phyloP scores from a whole-genome alignment of 2,329 filamentous ascomycete species.

The Pestalotiopsis sp. region DNA sequence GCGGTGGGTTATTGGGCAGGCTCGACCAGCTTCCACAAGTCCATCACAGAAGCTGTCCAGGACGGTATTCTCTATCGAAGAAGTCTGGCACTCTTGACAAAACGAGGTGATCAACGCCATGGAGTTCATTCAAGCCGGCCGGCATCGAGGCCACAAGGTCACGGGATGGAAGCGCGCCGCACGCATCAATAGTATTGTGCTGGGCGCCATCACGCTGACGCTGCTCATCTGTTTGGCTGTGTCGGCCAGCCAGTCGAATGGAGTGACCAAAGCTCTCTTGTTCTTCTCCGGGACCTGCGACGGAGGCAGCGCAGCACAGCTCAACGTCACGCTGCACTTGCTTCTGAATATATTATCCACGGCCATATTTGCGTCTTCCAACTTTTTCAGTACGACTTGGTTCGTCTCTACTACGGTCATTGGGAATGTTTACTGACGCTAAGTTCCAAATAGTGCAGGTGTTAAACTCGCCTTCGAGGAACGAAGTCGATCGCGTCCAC shows the following conservation, averaged over 20 bases:
- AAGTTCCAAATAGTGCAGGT: slow-evolving; percentile 16
- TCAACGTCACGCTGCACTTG: slow-evolving; percentile 14
- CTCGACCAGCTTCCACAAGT: too few relatives aligned
- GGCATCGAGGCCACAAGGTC: neutral
- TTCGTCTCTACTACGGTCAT: neutral
- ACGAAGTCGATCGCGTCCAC: slow-evolving; percentile 42
- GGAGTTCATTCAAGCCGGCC: neutral
- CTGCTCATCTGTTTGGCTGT: neutral
- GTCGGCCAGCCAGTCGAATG: neutral
- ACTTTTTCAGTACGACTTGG: slow-evolving; percentile 17
- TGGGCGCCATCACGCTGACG: neutral
- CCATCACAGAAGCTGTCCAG: neutral
- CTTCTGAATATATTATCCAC: slow-evolving; percentile 14
- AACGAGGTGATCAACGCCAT: neutral
- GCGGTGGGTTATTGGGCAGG: too few relatives aligned
- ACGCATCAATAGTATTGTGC: neutral
- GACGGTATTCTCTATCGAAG: neutral
- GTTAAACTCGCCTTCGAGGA: slow-evolving; percentile 17
- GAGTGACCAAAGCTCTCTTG: slow-evolving; percentile 7
- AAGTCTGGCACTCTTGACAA: neutral
- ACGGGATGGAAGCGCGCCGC: slow-evolving; percentile 1
- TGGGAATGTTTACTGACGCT: neutral
- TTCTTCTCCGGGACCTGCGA: slow-evolving; percentile 11
- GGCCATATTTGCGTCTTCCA: slow-evolving; percentile 16
- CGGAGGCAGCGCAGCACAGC: neutral